Conservation (phyloP, 169 alveolate genomes). For the Plasmodium falciparum region DNA sequence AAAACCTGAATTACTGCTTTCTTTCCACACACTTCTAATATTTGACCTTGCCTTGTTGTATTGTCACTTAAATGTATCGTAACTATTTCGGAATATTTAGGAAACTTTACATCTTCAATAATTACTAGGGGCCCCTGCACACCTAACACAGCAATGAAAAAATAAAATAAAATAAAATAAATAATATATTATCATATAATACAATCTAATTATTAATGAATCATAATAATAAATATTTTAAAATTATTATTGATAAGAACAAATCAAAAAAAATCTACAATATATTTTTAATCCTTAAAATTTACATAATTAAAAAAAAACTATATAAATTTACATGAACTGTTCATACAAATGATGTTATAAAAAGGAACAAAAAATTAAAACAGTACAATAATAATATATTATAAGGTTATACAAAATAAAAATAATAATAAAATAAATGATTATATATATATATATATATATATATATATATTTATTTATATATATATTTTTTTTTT, state of each 20-base stretch:
- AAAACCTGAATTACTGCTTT: slow-evolving; percentile 98
- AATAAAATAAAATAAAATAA: neutral
- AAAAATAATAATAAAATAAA: neutral
- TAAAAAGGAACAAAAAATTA: no score
- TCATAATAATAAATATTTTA: no score
- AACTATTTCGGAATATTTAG: slow-evolving; percentile 98
- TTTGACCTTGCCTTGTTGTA: slow-evolving; percentile 97
- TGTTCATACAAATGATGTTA: no score
- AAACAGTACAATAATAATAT: no score
- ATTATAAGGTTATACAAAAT: neutral
- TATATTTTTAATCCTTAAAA: no score
- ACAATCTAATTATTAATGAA: no score
- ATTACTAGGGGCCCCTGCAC: slow-evolving; percentile 99
- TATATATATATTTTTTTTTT: neutral
- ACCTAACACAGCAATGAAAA: slow-evolving; percentile 79
- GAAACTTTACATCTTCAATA: slow-evolving; percentile 98
- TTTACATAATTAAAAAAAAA: no score
- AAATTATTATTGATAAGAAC: no score
- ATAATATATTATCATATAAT: neutral
- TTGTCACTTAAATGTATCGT: slow-evolving; percentile 98
- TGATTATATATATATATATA: neutral
- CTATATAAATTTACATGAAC: no score
- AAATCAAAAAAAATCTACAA: no score
- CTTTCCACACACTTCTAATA: slow-evolving; percentile 97
- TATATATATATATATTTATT: no score